Evolutionary conservation across 306 rosid species (phyloP).

Genomic region (Trichosanthes truncata): DNA sequence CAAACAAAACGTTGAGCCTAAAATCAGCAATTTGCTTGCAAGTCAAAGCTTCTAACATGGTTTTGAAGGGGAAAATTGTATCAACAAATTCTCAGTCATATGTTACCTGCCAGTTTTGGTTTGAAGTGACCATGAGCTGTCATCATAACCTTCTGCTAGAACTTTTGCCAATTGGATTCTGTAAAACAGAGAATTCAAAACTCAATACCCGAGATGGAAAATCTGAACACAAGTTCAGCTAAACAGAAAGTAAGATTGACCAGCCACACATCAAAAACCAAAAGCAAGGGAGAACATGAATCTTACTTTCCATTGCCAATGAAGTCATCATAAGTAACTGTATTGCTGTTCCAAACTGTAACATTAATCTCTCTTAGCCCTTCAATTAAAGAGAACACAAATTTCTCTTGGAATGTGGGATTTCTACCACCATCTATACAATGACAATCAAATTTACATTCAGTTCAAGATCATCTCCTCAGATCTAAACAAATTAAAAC

Average conservation of each 20-base stretch:
- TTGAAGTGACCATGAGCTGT: constrained; percentile 70
- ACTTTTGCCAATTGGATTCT: constrained; percentile 68
- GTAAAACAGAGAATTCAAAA: constrained; percentile 5
- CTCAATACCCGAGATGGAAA: neutral
- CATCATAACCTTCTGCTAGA: constrained; percentile 73
- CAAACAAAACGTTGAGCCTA: neutral
- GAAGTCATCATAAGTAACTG: constrained; percentile 55
- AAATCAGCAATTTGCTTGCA: neutral
- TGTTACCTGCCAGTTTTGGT: constrained; percentile 68
- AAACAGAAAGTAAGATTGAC: neutral
- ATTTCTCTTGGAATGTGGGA: constrained; percentile 75
- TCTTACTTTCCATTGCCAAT: constrained; percentile 74
- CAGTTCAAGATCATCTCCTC: neutral
- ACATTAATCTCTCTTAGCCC: constrained; percentile 67
- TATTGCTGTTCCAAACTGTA: constrained; percentile 81
- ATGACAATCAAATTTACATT: neutral
- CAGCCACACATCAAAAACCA: neutral
- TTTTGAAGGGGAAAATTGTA: neutral
- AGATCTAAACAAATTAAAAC: neutral
- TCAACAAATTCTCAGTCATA: neutral
- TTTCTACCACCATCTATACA: constrained; percentile 59
- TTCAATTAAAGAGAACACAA: constrained; percentile 53
- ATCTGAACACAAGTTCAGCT: neutral
- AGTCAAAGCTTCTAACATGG: neutral
- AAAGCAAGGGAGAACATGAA: neutral